Conservation (phyloP, 148 eudicot genomes). For the Fallopia convolvulus region DNA sequence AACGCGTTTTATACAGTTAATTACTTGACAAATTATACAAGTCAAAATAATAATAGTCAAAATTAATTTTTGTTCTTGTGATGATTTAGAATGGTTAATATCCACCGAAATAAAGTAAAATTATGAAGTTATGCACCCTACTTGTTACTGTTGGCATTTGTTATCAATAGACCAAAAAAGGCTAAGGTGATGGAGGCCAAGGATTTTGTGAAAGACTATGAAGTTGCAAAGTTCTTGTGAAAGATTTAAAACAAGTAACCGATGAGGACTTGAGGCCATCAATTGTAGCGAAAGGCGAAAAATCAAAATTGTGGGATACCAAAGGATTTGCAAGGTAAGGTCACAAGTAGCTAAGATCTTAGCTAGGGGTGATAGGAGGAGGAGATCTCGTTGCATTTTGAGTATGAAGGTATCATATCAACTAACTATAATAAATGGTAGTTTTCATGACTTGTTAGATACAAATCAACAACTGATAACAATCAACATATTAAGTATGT, state of each 20-base stretch:
- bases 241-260: neutral
- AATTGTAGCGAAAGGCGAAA: neutral
- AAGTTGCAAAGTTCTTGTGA: conserved; percentile 4
- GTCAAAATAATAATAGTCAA: too few relatives aligned
- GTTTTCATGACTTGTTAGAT: neutral
- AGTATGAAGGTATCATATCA: too few relatives aligned
- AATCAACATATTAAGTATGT: too few relatives aligned
- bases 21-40: too few relatives aligned
- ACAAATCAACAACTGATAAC: too few relatives aligned
- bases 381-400: neutral
- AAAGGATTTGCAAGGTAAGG: neutral
- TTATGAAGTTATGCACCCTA: neutral
- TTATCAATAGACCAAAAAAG: neutral
- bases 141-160: neutral
- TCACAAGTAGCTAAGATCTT: neutral
- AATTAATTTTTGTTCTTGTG: too few relatives aligned
- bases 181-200: neutral
- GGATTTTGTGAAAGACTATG: neutral
- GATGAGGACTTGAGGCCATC: neutral
- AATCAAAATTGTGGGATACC: neutral
- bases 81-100: too few relatives aligned
- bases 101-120: too few relatives aligned
- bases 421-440: neutral
- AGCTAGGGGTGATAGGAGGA: neutral
- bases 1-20: too few relatives aligned